phyloP scores from a whole-genome alignment of 148 eudicot genomes.

The Linanthus parryae region DNA sequence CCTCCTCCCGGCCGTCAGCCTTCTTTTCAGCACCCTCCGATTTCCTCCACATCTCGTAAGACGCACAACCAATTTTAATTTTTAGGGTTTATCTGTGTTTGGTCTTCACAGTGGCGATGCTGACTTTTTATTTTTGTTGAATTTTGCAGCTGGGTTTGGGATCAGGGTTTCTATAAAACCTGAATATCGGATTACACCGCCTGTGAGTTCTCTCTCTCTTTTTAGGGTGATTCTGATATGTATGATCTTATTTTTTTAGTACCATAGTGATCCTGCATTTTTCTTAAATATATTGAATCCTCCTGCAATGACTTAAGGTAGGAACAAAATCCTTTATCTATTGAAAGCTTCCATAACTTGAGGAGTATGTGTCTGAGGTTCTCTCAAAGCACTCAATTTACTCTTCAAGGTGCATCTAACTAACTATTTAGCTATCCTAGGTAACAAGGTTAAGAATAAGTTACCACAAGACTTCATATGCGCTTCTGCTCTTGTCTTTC shows the following conservation, averaged over 20 bases:
- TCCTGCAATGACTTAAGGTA: too few relatives aligned
- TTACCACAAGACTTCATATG: too few relatives aligned
- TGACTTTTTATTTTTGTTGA: constrained; percentile 3
- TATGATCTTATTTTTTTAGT: not conserved
- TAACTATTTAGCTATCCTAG: too few relatives aligned
- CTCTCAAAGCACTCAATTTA: too few relatives aligned
- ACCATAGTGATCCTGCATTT: not conserved
- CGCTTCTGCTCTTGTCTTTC: too few relatives aligned
- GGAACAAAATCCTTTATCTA: too few relatives aligned
- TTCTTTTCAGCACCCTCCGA: constrained; percentile 7
- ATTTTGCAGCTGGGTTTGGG: constrained; percentile 58
- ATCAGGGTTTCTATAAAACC: constrained; percentile 75
- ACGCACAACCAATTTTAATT: not conserved
- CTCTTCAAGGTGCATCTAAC: too few relatives aligned
- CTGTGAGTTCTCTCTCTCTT: constrained; percentile 41
- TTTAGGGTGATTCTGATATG: not conserved
- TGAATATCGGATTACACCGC: constrained; percentile 77
- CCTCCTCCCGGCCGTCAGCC: constrained; percentile 12
- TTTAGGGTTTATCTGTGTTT: not conserved
- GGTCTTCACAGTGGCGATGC: not conserved
- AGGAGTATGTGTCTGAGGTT: too few relatives aligned
- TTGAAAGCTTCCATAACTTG: too few relatives aligned
- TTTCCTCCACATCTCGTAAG: constrained; percentile 15
- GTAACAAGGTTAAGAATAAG: too few relatives aligned
- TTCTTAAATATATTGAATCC: too few relatives aligned